Percentiles rank a stretch among this genome's conserved stretches.
Evolutionary conservation across 2,329 filamentous ascomycete genomes (phyloP).

Genomic region (Sphaerulina musiva): DNA sequence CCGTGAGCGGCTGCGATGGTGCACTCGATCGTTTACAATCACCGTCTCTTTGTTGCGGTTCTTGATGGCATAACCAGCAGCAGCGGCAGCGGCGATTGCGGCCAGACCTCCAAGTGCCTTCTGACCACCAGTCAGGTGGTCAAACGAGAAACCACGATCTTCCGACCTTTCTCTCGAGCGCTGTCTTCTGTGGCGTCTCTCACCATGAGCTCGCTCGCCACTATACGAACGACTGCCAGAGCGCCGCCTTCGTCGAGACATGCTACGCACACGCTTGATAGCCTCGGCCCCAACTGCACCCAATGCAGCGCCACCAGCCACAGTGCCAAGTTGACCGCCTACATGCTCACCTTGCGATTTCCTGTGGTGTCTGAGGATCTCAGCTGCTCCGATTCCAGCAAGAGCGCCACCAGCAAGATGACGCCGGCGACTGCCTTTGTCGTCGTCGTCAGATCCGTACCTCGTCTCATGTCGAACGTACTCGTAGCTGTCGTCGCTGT

Average conservation of each 20-base stretch:
- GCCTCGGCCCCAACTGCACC: slow-evolving; percentile 57
- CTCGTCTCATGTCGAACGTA: slow-evolving; percentile 47
- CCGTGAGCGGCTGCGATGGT: slow-evolving; percentile 40
- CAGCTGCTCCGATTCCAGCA: slow-evolving; percentile 55
- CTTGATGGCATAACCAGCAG: slow-evolving; percentile 48
- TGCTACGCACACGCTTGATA: slow-evolving; percentile 45
- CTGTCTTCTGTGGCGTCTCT: slow-evolving; percentile 27
- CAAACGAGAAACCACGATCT: slow-evolving; percentile 27
- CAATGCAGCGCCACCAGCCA: slow-evolving; percentile 54
- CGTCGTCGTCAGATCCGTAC: slow-evolving; percentile 34
- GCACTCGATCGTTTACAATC: slow-evolving; percentile 37
- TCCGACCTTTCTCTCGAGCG: slow-evolving; percentile 31
- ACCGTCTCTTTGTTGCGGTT: slow-evolving; percentile 45
- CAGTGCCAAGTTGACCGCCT: slow-evolving; percentile 47
- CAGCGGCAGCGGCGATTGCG: slow-evolving; percentile 55
- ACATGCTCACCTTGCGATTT: slow-evolving; percentile 51
- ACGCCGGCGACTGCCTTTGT: slow-evolving; percentile 45
- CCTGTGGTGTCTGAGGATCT: slow-evolving; percentile 52
- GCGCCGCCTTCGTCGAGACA: slow-evolving; percentile 23
- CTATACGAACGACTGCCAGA: slow-evolving; percentile 20
- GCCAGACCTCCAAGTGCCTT: slow-evolving; percentile 51
- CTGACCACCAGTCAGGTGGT: slow-evolving; percentile 40
- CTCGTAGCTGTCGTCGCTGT: slow-evolving; percentile 57
- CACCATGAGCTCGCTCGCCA: slow-evolving; percentile 16
- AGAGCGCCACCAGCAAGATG: slow-evolving; percentile 58